Conservation (phyloP, 257 asterid species). For the Schizonepeta tenuifolia region DNA sequence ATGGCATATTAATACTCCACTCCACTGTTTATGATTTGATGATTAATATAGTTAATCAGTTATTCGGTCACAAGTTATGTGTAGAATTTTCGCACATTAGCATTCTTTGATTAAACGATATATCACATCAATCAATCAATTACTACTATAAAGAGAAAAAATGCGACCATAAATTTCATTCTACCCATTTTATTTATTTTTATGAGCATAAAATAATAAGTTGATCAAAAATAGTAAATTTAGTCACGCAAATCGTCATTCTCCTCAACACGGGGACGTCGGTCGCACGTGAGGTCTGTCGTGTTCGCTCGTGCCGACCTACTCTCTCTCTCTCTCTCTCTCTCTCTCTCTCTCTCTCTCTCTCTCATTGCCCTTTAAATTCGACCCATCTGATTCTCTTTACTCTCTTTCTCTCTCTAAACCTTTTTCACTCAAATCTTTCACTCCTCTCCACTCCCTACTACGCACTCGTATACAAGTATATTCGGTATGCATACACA, state of each 20-base stretch:
- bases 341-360: conserved; percentile 18
- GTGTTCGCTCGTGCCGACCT: conserved; percentile 47
- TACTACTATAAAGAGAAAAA: too few species aligned
- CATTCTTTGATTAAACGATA: too few species aligned
- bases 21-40: neutral
- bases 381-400: conserved; percentile 27
- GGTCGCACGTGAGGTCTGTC: conserved; percentile 56
- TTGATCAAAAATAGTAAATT: conserved; percentile 18
- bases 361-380: conserved; percentile 27
- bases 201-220: neutral
- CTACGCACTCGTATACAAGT: conserved; percentile 11
- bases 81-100: neutral
- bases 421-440: conserved; percentile 32
- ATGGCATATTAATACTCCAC: neutral
- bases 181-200: neutral
- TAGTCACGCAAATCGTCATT: conserved; percentile 31
- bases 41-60: neutral
- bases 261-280: conserved; percentile 39
- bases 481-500: neutral
- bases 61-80: neutral
- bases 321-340: conserved; percentile 16
- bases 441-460: conserved; percentile 34
- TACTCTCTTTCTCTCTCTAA: conserved; percentile 30
- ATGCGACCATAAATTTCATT: neutral
- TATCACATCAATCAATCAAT: too few species aligned